Evolutionary conservation across 176 grass and related monocot species (phyloP), one percentile per base, ranked within the genome.

Genomic region (Olyra latifolia): DNA sequence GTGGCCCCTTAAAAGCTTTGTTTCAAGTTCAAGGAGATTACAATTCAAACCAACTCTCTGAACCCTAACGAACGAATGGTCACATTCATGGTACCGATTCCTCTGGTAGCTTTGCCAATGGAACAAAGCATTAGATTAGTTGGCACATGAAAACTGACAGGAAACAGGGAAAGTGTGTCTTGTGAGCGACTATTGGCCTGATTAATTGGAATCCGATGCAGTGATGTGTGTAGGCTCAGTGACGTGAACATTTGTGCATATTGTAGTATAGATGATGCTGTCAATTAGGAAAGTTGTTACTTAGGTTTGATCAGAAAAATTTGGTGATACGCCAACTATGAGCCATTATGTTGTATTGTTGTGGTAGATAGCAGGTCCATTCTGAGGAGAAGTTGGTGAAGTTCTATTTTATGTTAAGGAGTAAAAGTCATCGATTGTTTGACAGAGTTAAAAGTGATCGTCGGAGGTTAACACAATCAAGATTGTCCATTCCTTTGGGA

Each of bases 1-100:
- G 63, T 50, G 60, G 24, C 19, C 13, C 23, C 46, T 5, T 66
- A 24, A 30, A 61, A 80, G 39, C 25, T 60, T 87, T 38, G 20
- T 72, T 59, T 81, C 32, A 35, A 41, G 29, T 75, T 28, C 61
- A 81, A 80, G 77, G 61, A 75, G 40, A 61, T 40, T 52, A 24
- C 64, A 69, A 49, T 25, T 13, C 6, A 83, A 64, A 74, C 59
- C 8, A 57, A 57, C 19, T 9, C 0, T 43, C 1, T 52, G 30
- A 79, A 77, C 6, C 6, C 39, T 14, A 46, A 60, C 29, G 25
- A 84, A 49, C 19, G 15, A 61, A 53, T 28, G 17, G 57, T 73
- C 38, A 54, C 53, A 38, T 58, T 80, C 44, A 58, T 15, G 40
- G 14, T 74, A 60, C 69, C 7, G 50, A 80, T 69, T 75, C 70